Evolutionary conservation across 2,329 filamentous ascomycete genomes (phyloP).

Genomic region (Pyricularia pennisetigena): DNA sequence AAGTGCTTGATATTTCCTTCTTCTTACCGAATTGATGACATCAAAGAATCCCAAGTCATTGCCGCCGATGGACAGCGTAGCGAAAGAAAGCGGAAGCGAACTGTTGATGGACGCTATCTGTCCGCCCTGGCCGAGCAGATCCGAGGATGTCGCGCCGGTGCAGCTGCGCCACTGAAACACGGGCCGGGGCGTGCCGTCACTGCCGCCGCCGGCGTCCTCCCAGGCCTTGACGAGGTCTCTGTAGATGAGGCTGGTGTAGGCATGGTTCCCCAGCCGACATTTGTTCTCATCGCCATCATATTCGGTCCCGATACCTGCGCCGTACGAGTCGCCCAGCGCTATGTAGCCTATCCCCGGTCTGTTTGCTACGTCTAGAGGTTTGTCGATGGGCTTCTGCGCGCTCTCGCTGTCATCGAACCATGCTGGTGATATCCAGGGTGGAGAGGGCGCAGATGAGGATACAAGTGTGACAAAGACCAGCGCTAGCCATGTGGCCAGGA

Average conservation of each 20-base stretch:
- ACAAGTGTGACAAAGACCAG: not conserved
- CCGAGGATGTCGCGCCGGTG: slow-evolving; percentile 30
- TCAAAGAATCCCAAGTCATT: slow-evolving; percentile 40
- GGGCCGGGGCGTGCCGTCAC: slow-evolving; percentile 5
- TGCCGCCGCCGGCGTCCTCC: not conserved
- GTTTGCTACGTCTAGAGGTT: not conserved
- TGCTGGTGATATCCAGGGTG: not conserved
- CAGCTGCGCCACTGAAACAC: slow-evolving; percentile 36
- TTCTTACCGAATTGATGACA: slow-evolving; percentile 30
- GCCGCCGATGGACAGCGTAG: slow-evolving; percentile 35
- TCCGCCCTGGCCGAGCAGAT: slow-evolving; percentile 26
- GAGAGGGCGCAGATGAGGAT: not conserved
- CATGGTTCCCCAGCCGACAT: slow-evolving; percentile 30
- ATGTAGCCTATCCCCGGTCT: slow-evolving; percentile 23
- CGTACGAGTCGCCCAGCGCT: slow-evolving; percentile 32
- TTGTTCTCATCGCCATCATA: slow-evolving; percentile 26
- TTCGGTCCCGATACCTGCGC: slow-evolving; percentile 36
- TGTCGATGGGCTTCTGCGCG: slow-evolving; percentile 1
- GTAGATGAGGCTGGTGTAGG: slow-evolving; percentile 30
- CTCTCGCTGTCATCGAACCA: not conserved
- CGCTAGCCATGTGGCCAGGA: not conserved
- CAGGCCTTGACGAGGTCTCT: slow-evolving; percentile 20
- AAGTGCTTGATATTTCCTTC: not conserved
- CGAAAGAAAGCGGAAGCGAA: slow-evolving; percentile 26
- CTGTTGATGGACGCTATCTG: slow-evolving; percentile 32